These are phyloP conservation scores for Scalesia atractyloides DNA, from an alignment of 129 eudicot species.

Conservation along the genomic window DNA sequence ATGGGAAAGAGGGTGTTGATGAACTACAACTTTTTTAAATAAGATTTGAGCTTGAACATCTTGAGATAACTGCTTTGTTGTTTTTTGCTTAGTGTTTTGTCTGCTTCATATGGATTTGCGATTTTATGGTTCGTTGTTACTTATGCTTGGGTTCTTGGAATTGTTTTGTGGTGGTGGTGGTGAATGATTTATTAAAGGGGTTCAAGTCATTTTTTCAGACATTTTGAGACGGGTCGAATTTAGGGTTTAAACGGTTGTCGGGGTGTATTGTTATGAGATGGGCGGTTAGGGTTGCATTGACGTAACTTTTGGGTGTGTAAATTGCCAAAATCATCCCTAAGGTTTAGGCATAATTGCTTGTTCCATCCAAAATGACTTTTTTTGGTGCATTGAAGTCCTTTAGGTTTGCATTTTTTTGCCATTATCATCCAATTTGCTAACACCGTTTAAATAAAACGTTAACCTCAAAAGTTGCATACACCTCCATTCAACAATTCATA, in stretches of 20 bases:
- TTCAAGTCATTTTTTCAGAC: slow-evolving; percentile 52
- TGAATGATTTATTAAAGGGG: slow-evolving; percentile 66
- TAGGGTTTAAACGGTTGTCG: slow-evolving; percentile 65
- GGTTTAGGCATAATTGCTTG: no score
- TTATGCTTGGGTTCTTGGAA: slow-evolving; percentile 82
- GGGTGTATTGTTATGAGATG: slow-evolving; percentile 88
- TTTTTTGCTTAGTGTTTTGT: no score
- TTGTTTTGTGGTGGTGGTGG: slow-evolving; percentile 64
- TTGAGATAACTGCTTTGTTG: no score
- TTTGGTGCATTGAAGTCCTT: no score
- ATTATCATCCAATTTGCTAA: no score
- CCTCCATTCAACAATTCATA: no score
- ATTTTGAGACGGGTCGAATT: slow-evolving; percentile 73
- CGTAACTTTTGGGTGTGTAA: slow-evolving; percentile 68
- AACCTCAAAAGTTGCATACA: no score
- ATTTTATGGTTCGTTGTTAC: slow-evolving; percentile 76
- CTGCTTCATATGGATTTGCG: slow-evolving; percentile 44
- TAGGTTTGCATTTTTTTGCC: no score
- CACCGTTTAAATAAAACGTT: no score
- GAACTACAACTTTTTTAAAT: slow-evolving; percentile 50
- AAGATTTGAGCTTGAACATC: slow-evolving; percentile 69
- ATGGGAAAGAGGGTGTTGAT: slow-evolving; percentile 40
- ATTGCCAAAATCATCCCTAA: no score
- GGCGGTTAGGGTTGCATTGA: slow-evolving; percentile 89
- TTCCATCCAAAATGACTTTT: no score